Evolutionary conservation across 306 rosid genomes (phyloP), one percentile per base, ranked within the genome.

Genomic region (Mimosa bimucronata): DNA sequence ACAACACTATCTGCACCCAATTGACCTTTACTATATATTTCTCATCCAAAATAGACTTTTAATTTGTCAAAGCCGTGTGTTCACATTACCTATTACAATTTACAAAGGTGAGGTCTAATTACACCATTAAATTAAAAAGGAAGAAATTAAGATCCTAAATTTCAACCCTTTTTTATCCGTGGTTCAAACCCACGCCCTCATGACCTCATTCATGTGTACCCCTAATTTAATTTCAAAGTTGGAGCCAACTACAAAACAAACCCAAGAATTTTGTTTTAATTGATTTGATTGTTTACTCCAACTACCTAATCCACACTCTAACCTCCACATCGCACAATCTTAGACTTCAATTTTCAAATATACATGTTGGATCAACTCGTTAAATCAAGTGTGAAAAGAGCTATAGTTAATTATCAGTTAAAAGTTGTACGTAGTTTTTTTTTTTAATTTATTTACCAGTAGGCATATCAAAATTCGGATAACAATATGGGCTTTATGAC

Each of bases 121-220:
- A 1, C 10, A 10, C 37, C 37, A 62, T 46, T 19, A 50, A 15
- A 30, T 37, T 15, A 15, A 34, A 64, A 62, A 19, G 0, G 0
- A n/a, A 73, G 38, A 31, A 66, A 26, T 52, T 19, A 19, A 69
- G 66, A 79, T 77, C 38, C 88, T 67, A 75, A 77, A 73, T 73
- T 85, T 88, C 87, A 87, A 87, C 89, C 85, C 19, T 7, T 1
- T n/a, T 7, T 7, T 52, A 52, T 52, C 11, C 7, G 90, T 90
- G 85, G 97, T 88, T 90, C 77, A 92, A 90, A 82, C 85, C 89
- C 66, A 21, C 29, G 8, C 30, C 1, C 10, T 4, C n/a, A 7
- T 50, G 57, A 16, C 60, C 60, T 52, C 89, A 69, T 25, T 71
- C 73, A 71, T 2, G 38, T 34, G 5, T 12, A 65, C 30, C 62